Percentiles rank a stretch among this genome's conserved stretches.
phyloP scores from a whole-genome alignment of 495 filamentous ascomycete genomes.

The Penicillium atrosanguineum region DNA sequence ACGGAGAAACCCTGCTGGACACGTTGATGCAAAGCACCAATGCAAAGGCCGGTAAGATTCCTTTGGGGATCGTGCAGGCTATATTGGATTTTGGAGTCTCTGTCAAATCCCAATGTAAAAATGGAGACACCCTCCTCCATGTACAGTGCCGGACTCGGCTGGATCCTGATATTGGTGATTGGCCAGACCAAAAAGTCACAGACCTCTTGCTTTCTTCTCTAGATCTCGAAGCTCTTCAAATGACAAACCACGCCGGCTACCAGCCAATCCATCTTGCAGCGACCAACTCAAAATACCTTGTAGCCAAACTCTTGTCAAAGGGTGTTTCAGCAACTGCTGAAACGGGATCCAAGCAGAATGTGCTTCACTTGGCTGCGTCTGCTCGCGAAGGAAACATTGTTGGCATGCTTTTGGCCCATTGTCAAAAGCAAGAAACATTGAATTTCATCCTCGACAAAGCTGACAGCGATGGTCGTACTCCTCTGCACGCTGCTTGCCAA shows the following conservation, averaged over 20 bases:
- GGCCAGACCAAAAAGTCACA: background rate
- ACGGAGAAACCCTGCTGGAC: background rate
- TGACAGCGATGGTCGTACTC: background rate
- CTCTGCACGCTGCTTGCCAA: constrained; percentile 3
- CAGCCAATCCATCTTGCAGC: background rate
- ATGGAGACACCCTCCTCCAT: constrained; percentile 4
- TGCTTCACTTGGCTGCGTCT: constrained; percentile 3
- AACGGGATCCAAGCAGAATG: background rate
- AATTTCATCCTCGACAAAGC: background rate
- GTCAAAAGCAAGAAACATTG: background rate
- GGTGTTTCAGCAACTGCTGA: background rate
- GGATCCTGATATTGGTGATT: background rate
- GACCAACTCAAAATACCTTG: background rate
- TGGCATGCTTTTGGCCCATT: background rate
- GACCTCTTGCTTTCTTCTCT: background rate
- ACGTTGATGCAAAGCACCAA: background rate
- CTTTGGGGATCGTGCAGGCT: background rate
- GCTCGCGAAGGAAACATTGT: background rate
- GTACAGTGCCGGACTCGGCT: background rate
- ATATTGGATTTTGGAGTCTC: background rate
- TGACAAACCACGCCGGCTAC: background rate
- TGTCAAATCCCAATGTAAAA: background rate
- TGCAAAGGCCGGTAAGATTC: background rate
- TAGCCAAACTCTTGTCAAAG: constrained; percentile 1
- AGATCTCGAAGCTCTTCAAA: background rate